phyloP scores from a whole-genome alignment of 768 basidiomycete species.

The Mycena kentingensis region DNA sequence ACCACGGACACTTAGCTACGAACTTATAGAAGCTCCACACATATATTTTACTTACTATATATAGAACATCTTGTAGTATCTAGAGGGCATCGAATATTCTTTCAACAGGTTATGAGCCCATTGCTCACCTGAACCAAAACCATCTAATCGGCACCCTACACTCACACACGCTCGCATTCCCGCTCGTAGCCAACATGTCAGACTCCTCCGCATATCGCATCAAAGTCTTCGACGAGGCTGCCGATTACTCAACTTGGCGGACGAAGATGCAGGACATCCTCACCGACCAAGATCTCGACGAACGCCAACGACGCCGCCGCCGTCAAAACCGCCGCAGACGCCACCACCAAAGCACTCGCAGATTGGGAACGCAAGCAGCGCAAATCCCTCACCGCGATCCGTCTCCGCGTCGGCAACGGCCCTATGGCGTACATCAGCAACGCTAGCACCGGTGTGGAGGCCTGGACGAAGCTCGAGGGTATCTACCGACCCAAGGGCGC shows the following conservation, averaged over 20 bases:
- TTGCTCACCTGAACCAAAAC: neutral
- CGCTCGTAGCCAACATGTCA: conserved; percentile 4
- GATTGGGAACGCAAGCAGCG: conserved; percentile 20
- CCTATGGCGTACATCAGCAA: conserved; percentile 28
- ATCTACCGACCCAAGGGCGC: conserved; percentile 31
- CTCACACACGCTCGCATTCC: neutral
- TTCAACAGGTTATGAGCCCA: neutral
- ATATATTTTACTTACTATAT: no score
- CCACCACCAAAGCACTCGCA: neutral
- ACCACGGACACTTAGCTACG: no score
- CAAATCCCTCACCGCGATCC: conserved; percentile 31
- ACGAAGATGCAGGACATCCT: conserved; percentile 13
- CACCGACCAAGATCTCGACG: conserved; percentile 13
- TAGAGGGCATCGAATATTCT: no score
- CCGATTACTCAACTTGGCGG: conserved; percentile 17
- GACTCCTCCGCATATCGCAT: conserved; percentile 7
- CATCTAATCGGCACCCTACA: neutral
- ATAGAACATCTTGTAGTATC: no score
- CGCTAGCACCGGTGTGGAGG: conserved; percentile 24
- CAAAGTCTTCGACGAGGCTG: conserved; percentile 11
- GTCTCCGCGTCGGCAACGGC: conserved; percentile 16
- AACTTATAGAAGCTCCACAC: no score
- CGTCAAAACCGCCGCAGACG: neutral
- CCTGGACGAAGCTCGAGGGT: conserved; percentile 28
- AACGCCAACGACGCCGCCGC: conserved; percentile 2